Evolutionary conservation across 805 yeast genomes (phyloP).

Genomic region (Kluyveromyces lactis): DNA sequence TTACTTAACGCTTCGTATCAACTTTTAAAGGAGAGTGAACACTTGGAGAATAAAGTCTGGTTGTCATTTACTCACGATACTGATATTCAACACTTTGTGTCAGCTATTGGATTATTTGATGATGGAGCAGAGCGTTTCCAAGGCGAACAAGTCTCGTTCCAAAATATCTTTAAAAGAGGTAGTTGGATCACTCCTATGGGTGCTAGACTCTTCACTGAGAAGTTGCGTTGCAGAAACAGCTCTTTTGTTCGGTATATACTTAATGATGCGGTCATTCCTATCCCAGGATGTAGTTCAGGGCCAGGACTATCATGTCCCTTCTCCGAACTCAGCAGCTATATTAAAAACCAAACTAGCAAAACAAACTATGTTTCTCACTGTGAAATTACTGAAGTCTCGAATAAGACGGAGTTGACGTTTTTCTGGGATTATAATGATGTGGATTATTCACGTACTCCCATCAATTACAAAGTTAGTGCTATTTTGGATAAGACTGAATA

Average conservation of each 20-base stretch:
- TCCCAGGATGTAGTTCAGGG: constrained; percentile 40
- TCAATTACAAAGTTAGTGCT: no score
- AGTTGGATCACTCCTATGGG: constrained; percentile 52
- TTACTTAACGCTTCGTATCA: constrained; percentile 44
- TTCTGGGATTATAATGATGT: constrained; percentile 9
- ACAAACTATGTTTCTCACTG: constrained; percentile 29
- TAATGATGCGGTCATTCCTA: constrained; percentile 49
- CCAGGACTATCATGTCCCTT: constrained; percentile 45
- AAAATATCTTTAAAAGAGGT: constrained; percentile 37
- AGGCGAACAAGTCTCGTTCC: constrained; percentile 36
- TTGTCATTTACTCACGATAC: constrained; percentile 72
- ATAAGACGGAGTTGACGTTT: constrained; percentile 4
- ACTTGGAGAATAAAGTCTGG: constrained; percentile 48
- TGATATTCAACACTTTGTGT: constrained; percentile 49
- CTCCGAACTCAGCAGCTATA: constrained; percentile 27
- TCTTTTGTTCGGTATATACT: constrained; percentile 41
- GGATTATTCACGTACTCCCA: background rate
- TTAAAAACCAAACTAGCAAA: constrained; percentile 25
- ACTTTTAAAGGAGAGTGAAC: constrained; percentile 40
- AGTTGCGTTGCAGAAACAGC: constrained; percentile 34
- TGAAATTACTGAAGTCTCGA: constrained; percentile 8
- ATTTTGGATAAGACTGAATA: no score
- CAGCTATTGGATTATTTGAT: constrained; percentile 52
- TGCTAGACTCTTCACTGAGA: constrained; percentile 43
- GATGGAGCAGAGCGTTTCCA: constrained; percentile 32